phyloP scores from a whole-genome alignment of 805 yeast species.

The Pichia cabralensis region DNA sequence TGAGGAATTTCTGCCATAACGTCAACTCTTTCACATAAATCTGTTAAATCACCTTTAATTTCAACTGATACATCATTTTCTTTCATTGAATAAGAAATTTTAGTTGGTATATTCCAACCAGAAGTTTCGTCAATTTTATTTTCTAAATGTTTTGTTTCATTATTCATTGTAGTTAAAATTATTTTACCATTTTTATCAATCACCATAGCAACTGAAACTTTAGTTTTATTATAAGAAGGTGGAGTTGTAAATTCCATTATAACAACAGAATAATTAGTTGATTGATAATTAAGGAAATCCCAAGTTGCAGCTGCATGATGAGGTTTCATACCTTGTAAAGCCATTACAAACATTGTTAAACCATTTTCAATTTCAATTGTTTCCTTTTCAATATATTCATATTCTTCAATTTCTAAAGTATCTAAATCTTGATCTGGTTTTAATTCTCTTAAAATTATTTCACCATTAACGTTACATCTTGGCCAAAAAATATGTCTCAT shows the following conservation, averaged over 20 bases:
- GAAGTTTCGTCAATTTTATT: slow-evolving; percentile 60
- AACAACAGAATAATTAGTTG: slow-evolving; percentile 61
- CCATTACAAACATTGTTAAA: slow-evolving; percentile 81
- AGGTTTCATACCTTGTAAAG: slow-evolving; percentile 98
- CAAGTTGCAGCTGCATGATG: slow-evolving; percentile 97
- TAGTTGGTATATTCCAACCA: slow-evolving; percentile 85
- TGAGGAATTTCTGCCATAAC: slow-evolving; percentile 96
- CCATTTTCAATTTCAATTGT: slow-evolving; percentile 28
- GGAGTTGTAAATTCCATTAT: slow-evolving; percentile 97
- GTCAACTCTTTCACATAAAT: slow-evolving; percentile 81
- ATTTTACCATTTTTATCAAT: slow-evolving; percentile 55
- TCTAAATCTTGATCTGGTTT: slow-evolving; percentile 13
- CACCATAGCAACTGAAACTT: slow-evolving; percentile 71
- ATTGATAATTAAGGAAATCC: slow-evolving; percentile 89
- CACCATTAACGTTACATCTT: slow-evolving; percentile 63
- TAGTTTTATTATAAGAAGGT: slow-evolving; percentile 71
- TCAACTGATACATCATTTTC: slow-evolving; percentile 30
- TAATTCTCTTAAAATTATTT: slow-evolving; percentile 36
- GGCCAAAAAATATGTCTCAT: slow-evolving; percentile 99
- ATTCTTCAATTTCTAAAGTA: slow-evolving; percentile 10
- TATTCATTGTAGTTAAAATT: slow-evolving; percentile 51
- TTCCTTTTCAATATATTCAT: slow-evolving; percentile 3
- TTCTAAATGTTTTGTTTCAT: slow-evolving; percentile 50
- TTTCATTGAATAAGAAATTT: slow-evolving; percentile 47
- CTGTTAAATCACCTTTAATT: slow-evolving; percentile 50